Evolutionary conservation across 140 eudicot genomes (phyloP).

Genomic region (Flaveria floridana): DNA sequence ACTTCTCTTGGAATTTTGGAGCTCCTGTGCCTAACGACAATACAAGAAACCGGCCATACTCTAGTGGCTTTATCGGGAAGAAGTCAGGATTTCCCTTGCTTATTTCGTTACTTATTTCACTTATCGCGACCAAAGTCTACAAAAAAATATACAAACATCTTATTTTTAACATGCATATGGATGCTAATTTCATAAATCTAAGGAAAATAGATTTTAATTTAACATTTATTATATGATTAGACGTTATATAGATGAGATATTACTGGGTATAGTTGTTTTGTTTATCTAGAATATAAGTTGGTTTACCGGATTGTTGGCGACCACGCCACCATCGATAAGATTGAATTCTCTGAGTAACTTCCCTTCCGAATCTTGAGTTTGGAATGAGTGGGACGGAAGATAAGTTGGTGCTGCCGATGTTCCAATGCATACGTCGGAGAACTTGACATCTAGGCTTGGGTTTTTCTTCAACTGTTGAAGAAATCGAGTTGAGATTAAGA

Average conservation of each 20-base stretch:
- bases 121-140: conserved; percentile 46
- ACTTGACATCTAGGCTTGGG: conserved; percentile 35
- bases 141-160: neutral
- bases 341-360: conserved; percentile 34
- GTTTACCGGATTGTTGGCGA: conserved; percentile 55
- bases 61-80: conserved; percentile 41
- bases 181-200: neutral
- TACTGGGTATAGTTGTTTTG: no score
- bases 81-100: conserved; percentile 31
- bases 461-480: conserved; percentile 9
- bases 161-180: neutral
- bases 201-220: no score
- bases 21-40: conserved; percentile 49
- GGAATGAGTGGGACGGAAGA: conserved; percentile 50
- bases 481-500: no score
- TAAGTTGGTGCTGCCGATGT: conserved; percentile 67
- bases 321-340: conserved; percentile 50
- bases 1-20: conserved; percentile 30
- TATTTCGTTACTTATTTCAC: conserved; percentile 43
- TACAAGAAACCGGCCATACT: conserved; percentile 37
- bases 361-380: conserved; percentile 27
- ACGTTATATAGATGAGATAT: no score
- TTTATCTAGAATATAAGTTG: neutral
- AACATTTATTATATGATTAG: neutral
- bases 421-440: conserved; percentile 51